Percentiles rank a stretch among this genome's conserved stretches.
phyloP scores from a whole-genome alignment of 2,329 filamentous ascomycete species.

The Colletotrichum theobromicola region DNA sequence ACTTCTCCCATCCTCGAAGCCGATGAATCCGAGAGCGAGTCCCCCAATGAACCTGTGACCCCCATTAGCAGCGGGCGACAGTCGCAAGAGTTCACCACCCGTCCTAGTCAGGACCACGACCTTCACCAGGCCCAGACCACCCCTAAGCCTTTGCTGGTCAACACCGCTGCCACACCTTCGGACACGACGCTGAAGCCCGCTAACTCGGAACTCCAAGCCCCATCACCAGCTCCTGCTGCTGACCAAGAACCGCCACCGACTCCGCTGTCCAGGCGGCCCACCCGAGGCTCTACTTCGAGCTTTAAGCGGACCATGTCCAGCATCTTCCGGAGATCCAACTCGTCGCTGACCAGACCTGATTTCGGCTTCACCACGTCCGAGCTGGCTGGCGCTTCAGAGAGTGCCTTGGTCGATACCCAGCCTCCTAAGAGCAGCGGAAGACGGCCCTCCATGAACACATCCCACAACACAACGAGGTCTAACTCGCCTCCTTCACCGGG shows the following conservation, averaged over 20 bases:
- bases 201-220: conserved; percentile 1
- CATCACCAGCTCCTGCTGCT: conserved; percentile 4
- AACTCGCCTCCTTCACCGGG: conserved; percentile 57
- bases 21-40: conserved; percentile 66
- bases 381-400: conserved; percentile 26
- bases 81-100: conserved; percentile 58
- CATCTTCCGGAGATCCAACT: conserved; percentile 51
- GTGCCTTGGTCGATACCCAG: conserved; percentile 11
- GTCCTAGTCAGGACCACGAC: conserved; percentile 44
- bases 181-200: neutral
- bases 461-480: conserved; percentile 50
- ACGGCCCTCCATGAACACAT: conserved; percentile 50
- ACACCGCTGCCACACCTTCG: conserved; percentile 13
- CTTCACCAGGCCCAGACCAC: conserved; percentile 23
- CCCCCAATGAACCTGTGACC: conserved; percentile 64
- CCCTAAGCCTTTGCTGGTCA: conserved; percentile 16
- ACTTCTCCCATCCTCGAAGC: conserved; percentile 60
- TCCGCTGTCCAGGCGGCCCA: conserved; percentile 43
- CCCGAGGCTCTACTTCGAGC: conserved; percentile 47
- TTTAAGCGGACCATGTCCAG: conserved; percentile 56
- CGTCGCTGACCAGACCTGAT: conserved; percentile 31
- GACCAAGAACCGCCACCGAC: conserved; percentile 31
- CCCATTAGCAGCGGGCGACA: conserved; percentile 61
- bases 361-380: conserved; percentile 23
- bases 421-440: conserved; percentile 9